Base-by-base conservation (phyloP, 208 protist species). In the Trypanosoma rangeli region DNA sequence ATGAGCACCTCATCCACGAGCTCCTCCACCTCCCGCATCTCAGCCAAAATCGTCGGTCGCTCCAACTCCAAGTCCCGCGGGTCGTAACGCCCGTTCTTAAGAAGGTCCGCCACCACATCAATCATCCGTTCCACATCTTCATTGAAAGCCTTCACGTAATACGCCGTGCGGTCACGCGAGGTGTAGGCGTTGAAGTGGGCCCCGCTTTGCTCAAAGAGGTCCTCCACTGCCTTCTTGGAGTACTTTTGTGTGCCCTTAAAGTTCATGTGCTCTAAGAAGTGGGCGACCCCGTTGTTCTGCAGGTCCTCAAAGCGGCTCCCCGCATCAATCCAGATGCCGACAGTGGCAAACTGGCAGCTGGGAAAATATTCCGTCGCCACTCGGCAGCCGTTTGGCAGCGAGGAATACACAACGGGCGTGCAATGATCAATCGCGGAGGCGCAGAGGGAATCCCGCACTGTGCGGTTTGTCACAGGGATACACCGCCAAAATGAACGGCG, bases 151-250 rank as follows among this genome's bases (percentile, higher is more conserved):
- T 98, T 95, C 53, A 97, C 90, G 76, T 98, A 99, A 83, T 99
- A 99, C 22, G 95, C 97, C 20, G 95, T 98, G 50, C 95, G 96
- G 75, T 99, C 98, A 50, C 98, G 93, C 15, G 96, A 98, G 26
- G 98, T 99, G 88, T 99, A 99, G n/a, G 98, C 98, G 82, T 99
- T 99, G 54, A 99, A 97, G 70, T 97, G 94, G 15, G 88, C 97
- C 20, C 98, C 98, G 70, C 97, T 97, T 49, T 98, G 92, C 90
- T 99, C 98, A 56, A 99, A 94, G 48, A 97, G 73, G 33, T 79
- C 64, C 81, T 99, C 98, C 58, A 99, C 85, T n/a, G 94, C 83
- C 18, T 79, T 35, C 73, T 96, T 92, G 7, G 94, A 92, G 70
- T 97, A 96, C 28, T 79, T 90, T 7, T 83, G 71, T 8, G 98